phyloP scores from a whole-genome alignment of 257 asterid genomes.

The Coffea eugenioides region DNA sequence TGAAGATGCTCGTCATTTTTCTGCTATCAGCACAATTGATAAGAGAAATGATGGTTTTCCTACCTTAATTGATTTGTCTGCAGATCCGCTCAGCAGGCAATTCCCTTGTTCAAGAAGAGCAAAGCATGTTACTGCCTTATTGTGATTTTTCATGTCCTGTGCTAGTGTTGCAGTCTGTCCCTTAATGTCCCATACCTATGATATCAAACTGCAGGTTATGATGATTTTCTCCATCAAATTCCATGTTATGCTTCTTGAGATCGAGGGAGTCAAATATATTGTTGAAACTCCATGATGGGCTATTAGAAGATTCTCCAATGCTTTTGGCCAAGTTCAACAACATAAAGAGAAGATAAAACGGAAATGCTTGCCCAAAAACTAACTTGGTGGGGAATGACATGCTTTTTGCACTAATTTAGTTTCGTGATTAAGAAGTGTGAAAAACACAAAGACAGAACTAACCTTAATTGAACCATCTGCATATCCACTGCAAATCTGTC shows the following conservation, averaged over 20 bases:
- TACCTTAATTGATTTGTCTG: constrained; percentile 84
- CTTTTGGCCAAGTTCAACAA: background rate
- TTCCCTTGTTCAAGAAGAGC: constrained; percentile 69
- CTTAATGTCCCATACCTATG: constrained; percentile 82
- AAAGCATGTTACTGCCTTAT: constrained; percentile 76
- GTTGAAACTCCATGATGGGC: background rate
- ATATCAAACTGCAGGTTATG: constrained; percentile 7
- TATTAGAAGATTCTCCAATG: background rate
- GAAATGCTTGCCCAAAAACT: background rate
- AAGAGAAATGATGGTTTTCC: constrained; percentile 1
- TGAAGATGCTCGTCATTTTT: constrained; percentile 1
- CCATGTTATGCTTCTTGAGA: background rate
- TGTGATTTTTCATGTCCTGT: constrained; percentile 57
- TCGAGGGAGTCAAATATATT: background rate
- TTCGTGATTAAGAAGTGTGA: constrained; percentile 7
- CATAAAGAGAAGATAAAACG: background rate
- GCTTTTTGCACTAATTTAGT: too few species aligned
- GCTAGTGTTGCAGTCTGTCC: constrained; percentile 72
- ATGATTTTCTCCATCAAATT: constrained; percentile 1
- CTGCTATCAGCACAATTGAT: constrained; percentile 5
- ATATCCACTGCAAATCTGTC: constrained; percentile 74
- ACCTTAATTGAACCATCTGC: constrained; percentile 93
- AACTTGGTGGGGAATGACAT: background rate
- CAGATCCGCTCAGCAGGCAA: constrained; percentile 76
- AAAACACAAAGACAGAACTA: constrained; percentile 11